phyloP scores from a whole-genome alignment of 257 asterid species.

The Catharanthus roseus region DNA sequence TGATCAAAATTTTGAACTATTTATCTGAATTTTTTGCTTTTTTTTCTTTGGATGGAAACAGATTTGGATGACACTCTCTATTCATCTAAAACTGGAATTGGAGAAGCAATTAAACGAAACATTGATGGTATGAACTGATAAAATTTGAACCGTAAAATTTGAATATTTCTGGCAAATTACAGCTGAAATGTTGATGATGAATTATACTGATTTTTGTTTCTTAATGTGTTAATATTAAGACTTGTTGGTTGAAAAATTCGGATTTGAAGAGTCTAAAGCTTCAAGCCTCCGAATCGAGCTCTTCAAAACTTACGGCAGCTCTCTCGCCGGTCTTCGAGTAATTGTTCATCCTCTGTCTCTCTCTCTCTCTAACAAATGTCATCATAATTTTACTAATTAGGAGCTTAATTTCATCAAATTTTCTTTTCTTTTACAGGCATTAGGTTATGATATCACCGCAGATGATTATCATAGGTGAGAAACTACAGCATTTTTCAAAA shows the following conservation, averaged over 20 bases:
- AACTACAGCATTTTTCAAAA: background rate
- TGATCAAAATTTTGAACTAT: background rate
- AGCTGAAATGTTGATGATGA: background rate
- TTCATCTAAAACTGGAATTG: constrained; percentile 67
- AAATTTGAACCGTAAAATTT: background rate
- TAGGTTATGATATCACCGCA: constrained; percentile 64
- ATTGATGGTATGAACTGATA: constrained; percentile 55
- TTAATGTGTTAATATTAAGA: constrained; percentile 24
- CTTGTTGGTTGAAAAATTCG: constrained; percentile 60
- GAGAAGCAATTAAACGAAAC: constrained; percentile 63
- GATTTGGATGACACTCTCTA: constrained; percentile 95
- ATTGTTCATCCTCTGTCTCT: constrained; percentile 2
- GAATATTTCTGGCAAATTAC: background rate
- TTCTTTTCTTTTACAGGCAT: constrained; percentile 40
- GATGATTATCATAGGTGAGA: constrained; percentile 83
- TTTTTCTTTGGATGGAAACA: constrained; percentile 15
- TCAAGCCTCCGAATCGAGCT: constrained; percentile 61
- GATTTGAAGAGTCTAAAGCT: constrained; percentile 57
- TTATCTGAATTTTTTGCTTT: background rate
- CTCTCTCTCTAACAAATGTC: too few species aligned
- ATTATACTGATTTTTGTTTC: background rate
- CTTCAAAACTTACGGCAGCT: constrained; percentile 77
- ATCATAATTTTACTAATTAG: background rate
- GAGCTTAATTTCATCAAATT: background rate
- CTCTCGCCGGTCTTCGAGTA: constrained; percentile 91